Evolutionary conservation across 768 basidiomycete genomes (phyloP), one percentile per base, ranked within the genome.

Genomic region (Amyloporia xantha): DNA sequence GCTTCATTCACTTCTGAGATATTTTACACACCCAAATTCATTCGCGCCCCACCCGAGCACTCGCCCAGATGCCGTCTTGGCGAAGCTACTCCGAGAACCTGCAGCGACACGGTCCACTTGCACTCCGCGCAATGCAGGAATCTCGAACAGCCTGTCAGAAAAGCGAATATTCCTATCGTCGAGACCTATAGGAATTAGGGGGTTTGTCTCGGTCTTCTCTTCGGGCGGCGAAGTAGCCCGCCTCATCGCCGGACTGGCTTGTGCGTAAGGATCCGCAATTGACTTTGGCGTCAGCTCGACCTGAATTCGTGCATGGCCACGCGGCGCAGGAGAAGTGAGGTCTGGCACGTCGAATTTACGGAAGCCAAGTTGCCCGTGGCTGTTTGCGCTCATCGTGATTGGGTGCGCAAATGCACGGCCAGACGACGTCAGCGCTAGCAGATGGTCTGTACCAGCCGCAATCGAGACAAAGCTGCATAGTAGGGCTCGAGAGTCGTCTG

Each of bases 11-110:
- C 33, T 35, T n/a, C 27, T 20, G 17, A 26, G 47, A 44, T 47
- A 38, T 21, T 12, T 19, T 6, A 52, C 75, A 44, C 55, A 86
- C 86, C 91, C 91, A 56, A 76, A 85, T 54, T 88, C 83, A 62
- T 96, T 95, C 1, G 89, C 89, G 39, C 93, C 93, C 81, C 88
- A 95, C 0, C 82, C 90, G 17, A 97, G 75, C 9, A 94, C 86
- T 47, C 81, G 72, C 1, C 91, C 93, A 2, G 71, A 66, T 5
- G 66, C 57, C 0, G 90, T 91, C 21, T 81, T 71, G 9, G 75
- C 83, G 59, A 89, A 91, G 58, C 86, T 91, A 41, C 77, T 82
- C 47, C 81, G 74, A 33, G 72, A 71, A 2, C 90, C 90, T 21
- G 91, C 78, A 24, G 82, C 81, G 38, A 91, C 71, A 64, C 90